These are phyloP conservation scores for Candida sithepensis DNA, from an alignment of 805 yeast genomes.

Conservation along the genomic window DNA sequence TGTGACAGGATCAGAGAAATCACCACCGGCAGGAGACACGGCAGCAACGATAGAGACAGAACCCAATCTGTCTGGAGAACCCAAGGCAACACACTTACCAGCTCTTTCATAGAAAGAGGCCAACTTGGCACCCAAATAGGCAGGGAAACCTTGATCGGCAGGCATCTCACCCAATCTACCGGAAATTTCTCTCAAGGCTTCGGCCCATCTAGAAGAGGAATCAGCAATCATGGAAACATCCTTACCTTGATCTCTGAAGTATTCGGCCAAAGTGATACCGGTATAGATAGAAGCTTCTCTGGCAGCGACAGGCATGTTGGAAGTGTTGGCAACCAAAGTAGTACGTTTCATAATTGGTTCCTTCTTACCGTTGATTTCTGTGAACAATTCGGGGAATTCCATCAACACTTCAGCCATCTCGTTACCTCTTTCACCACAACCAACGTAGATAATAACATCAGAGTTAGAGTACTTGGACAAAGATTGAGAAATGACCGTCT, in stretches of 20 bases:
- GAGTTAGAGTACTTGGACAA: slow-evolving; percentile 96
- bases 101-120: slow-evolving; percentile 99
- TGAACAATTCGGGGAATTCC: slow-evolving; percentile 98
- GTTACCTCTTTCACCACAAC: slow-evolving; percentile 95
- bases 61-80: slow-evolving; percentile 94
- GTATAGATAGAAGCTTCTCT: slow-evolving; percentile 99
- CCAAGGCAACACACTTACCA: slow-evolving; percentile 91
- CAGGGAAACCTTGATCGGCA: slow-evolving; percentile 99
- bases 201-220: slow-evolving; percentile 99
- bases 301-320: slow-evolving; percentile 99
- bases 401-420: slow-evolving; percentile 99
- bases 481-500: slow-evolving; percentile 94
- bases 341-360: slow-evolving; percentile 99
- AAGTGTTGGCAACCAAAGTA: slow-evolving; percentile 95
- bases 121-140: slow-evolving; percentile 96
- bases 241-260: slow-evolving; percentile 99
- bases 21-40: slow-evolving; percentile 99
- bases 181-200: slow-evolving; percentile 98
- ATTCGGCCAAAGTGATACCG: slow-evolving; percentile 97
- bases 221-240: slow-evolving; percentile 99
- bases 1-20: slow-evolving; percentile 99
- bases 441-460: slow-evolving; percentile 92
- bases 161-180: slow-evolving; percentile 99
- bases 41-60: slow-evolving; percentile 99
- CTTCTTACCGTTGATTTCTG: slow-evolving; percentile 86